A percentile compares a stretch with the other conserved stretches of the same genome.
These are phyloP conservation scores for Penicillium italicum DNA, from an alignment of 2,329 filamentous ascomycete species.

Conservation along the genomic window DNA sequence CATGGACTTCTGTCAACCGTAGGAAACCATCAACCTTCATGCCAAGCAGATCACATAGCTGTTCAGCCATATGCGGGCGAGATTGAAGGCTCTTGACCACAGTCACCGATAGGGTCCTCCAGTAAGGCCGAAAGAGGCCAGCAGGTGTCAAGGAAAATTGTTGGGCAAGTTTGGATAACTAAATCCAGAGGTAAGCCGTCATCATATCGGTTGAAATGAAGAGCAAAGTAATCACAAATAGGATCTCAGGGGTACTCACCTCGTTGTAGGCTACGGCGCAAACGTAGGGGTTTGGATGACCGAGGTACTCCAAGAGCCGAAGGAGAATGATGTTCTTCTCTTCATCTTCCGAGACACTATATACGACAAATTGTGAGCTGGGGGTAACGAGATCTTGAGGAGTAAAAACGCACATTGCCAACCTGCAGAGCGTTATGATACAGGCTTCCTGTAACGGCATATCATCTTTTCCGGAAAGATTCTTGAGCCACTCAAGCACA, in stretches of 20 bases:
- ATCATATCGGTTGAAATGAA: background rate
- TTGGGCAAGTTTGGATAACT: constrained; percentile 69
- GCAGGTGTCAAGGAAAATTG: constrained; percentile 59
- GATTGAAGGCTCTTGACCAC: constrained; percentile 77
- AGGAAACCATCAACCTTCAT: constrained; percentile 73
- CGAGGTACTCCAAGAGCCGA: constrained; percentile 80
- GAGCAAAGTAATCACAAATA: background rate
- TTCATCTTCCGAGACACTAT: constrained; percentile 67
- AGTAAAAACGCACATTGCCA: constrained; percentile 59
- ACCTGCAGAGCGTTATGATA: constrained; percentile 79
- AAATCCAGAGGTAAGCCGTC: constrained; percentile 3
- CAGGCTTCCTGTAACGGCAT: constrained; percentile 74
- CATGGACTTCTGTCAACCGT: constrained; percentile 70
- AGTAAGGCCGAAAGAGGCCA: constrained; percentile 79
- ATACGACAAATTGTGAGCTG: background rate
- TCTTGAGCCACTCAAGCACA: constrained; percentile 67
- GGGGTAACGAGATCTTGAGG: background rate
- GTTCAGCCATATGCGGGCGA: constrained; percentile 75
- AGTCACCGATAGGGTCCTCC: constrained; percentile 77
- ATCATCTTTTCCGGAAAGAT: constrained; percentile 65
- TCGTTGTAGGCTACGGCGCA: constrained; percentile 81
- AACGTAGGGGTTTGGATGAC: constrained; percentile 74
- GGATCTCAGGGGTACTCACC: constrained; percentile 41
- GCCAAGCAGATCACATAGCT: constrained; percentile 75
- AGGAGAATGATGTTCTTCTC: constrained; percentile 84